These are phyloP conservation scores for Xenosphaeropsis pyriputrescens DNA, from an alignment of 2,329 filamentous ascomycete species.

Conservation along the genomic window DNA sequence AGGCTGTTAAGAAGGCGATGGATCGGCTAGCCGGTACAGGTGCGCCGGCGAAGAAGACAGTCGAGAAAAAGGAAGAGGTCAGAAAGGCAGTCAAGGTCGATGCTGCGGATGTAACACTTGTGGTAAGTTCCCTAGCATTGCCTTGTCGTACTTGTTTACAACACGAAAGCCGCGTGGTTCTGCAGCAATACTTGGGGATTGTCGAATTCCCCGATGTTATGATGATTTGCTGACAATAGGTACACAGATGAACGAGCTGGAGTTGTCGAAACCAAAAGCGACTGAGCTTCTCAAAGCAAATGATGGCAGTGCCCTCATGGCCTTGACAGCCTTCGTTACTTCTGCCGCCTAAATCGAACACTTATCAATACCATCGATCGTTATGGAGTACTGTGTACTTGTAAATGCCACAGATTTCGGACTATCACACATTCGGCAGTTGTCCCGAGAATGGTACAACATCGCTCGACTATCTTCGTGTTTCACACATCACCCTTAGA, in stretches of 20 bases:
- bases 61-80: constrained; percentile 33
- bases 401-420: no score
- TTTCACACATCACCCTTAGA: no score
- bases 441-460: no score
- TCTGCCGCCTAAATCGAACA: constrained; percentile 6
- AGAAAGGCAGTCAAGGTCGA: constrained; percentile 54
- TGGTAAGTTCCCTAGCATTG: constrained; percentile 32
- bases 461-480: no score
- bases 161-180: no score
- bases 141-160: not conserved
- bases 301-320: constrained; percentile 54
- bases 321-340: constrained; percentile 45
- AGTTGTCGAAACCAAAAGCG: constrained; percentile 55
- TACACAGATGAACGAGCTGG: constrained; percentile 51
- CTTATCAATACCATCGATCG: not conserved
- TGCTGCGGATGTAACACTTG: constrained; percentile 49
- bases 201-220: no score
- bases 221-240: no score
- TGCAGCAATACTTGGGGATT: no score
- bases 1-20: constrained; percentile 61
- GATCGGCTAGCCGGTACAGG: constrained; percentile 34
- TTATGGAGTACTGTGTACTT: no score
- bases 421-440: no score
- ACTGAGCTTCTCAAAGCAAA: constrained; percentile 60
- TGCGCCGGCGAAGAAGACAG: constrained; percentile 21